Base-by-base conservation (phyloP, 1,284 basidiomycete species). In the Psilocybe mexicana region DNA sequence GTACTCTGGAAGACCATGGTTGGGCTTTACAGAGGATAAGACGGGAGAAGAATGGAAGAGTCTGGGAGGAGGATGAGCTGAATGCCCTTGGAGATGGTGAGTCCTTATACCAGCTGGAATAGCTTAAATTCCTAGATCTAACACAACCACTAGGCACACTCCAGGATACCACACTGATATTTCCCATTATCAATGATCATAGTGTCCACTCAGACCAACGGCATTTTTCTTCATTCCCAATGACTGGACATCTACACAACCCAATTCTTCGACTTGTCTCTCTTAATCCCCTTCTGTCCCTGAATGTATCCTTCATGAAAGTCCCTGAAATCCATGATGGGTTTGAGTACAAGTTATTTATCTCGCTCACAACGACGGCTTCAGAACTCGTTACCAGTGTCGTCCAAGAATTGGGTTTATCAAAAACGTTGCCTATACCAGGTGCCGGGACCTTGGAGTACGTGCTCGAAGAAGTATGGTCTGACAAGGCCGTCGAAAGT, bases 271-370 rank as follows among this genome's bases (percentile, higher is more conserved):
- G 90, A 4, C 76, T 94, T 25, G 85, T 94, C 1, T 90, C 88
- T 1, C 77, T 87, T 3, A 83, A 92, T 69, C 81, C 85, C 2
- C 72, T 78, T 12, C 79, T 92, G 25, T 80, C 78, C 4, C 55
- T 88, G 2, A 72, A 76, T 1, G 66, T 90, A 40, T 72, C 79
- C 0, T 92, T 93, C 69, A 72, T 80, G 43, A 86, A 90, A 54
- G 84, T 94, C 23, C 91, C 90, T 0, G 89, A 92, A 69, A 84
- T 94, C 57, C 83, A 88, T 58, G 92, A 93, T 66, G 85, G 78
- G 1, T 91, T 87, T 65, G 67, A 77, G 63, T 86, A 86, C 76
- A 86, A 78, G 53, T 65, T 83, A 46, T 93, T 86, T 70, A 75
- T 92, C 52, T 80, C 87, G 6, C 77, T 79, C 55, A 71, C 68